Evolutionary conservation across 805 yeast genomes (phyloP).

Genomic region (Nematodospora valgi): DNA sequence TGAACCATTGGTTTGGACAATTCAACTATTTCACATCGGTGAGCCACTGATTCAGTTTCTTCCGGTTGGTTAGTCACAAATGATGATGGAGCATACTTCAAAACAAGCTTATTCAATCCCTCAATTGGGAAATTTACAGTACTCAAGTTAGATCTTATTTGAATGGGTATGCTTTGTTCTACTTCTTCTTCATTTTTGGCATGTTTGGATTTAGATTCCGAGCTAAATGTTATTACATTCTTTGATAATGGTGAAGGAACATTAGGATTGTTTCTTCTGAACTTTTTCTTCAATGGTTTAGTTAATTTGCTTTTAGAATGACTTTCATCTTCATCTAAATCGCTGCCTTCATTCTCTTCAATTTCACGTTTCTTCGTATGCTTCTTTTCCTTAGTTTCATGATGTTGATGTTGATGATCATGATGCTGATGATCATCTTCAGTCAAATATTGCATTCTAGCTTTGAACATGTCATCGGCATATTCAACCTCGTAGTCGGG

Average conservation of each 20-base stretch:
- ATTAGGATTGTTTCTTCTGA: slow-evolving; percentile 10
- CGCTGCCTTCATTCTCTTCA: slow-evolving; percentile 4
- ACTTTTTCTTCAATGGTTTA: slow-evolving; percentile 7
- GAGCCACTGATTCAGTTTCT: slow-evolving; percentile 17
- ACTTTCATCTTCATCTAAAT: slow-evolving; percentile 5
- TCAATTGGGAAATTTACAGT: slow-evolving; percentile 20
- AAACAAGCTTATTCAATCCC: slow-evolving; percentile 2
- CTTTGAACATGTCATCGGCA: slow-evolving; percentile 45
- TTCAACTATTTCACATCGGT: slow-evolving; percentile 13
- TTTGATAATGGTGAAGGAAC: slow-evolving; percentile 14
- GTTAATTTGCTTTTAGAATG: too few species aligned
- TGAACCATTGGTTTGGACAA: slow-evolving; percentile 25
- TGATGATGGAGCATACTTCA: not conserved
- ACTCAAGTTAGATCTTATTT: not conserved
- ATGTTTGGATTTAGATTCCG: too few species aligned
- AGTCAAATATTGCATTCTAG: slow-evolving; percentile 37
- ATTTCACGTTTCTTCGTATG: slow-evolving; percentile 11
- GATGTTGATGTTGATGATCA: slow-evolving; percentile 23
- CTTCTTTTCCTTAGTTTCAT: slow-evolving; percentile 19
- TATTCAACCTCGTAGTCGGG: slow-evolving; percentile 46
- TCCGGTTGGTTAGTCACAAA: slow-evolving; percentile 9
- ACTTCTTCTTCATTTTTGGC: too few species aligned
- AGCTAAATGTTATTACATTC: slow-evolving; percentile 6
- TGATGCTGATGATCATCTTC: too few species aligned
- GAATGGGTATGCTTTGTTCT: too few species aligned